Evolutionary conservation across 192 early-diverging fungal genomes (phyloP).

Genomic region (Physocladia obscura): DNA sequence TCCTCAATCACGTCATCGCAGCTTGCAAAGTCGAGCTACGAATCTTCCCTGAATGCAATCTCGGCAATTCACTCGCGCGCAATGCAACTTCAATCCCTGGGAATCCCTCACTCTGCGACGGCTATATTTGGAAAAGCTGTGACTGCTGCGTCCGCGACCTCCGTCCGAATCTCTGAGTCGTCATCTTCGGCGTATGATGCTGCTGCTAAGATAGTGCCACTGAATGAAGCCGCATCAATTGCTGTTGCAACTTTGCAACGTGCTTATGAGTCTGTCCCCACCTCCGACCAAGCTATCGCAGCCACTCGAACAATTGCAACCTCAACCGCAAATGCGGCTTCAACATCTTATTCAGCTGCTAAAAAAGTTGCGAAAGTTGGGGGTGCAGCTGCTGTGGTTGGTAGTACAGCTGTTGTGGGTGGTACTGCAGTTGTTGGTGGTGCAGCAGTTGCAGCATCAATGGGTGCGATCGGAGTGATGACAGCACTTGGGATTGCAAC

Average conservation of each 20-base stretch:
- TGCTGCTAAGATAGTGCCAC: constrained; percentile 1
- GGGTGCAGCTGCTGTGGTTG: neutral
- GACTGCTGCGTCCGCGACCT: neutral
- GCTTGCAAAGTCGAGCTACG: neutral
- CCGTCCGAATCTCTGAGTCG: neutral
- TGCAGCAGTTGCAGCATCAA: neutral
- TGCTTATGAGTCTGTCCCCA: neutral
- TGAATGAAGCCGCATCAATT: neutral
- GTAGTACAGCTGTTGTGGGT: neutral
- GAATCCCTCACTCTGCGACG: neutral
- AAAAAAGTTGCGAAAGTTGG: neutral
- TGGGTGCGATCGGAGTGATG: neutral
- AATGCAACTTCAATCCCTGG: too few relatives aligned
- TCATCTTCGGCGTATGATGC: neutral
- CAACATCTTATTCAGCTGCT: neutral
- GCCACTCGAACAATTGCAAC: neutral
- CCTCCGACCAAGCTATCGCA: neutral
- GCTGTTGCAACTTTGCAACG: neutral
- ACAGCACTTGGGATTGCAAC: constrained; percentile 16
- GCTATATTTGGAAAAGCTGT: neutral
- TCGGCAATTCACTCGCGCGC: too few relatives aligned
- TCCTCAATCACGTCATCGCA: neutral
- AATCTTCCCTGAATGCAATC: neutral
- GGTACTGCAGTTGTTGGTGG: constrained; percentile 5
- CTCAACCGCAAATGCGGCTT: neutral